Evolutionary conservation across 2,329 filamentous ascomycete genomes (phyloP), one percentile per base, ranked within the genome.

Genomic region (Aspergillus sp.): DNA sequence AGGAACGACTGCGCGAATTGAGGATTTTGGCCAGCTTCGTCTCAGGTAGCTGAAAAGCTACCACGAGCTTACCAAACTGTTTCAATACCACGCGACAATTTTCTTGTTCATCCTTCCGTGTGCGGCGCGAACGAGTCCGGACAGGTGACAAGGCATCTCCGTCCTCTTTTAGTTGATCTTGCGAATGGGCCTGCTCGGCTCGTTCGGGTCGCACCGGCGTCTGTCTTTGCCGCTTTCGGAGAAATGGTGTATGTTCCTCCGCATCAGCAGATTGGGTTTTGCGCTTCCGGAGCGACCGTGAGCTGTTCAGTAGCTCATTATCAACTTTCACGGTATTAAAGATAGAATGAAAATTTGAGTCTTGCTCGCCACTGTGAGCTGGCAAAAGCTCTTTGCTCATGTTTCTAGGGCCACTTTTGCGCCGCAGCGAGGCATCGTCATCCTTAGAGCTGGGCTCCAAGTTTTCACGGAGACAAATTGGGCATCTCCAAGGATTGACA

Each of bases 281-380:
- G 54, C 93, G 86, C 76, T 96, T 96, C 59, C 93, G 84, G 59
- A 96, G 78, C 33, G 90, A 84, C 53, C 91, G 87, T 8, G 90
- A 87, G 46, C 88, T 90, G 73, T 93, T 89, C 77, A 89, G 81
- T 7, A 88, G 82, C 67, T 91, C 89, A 61, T 89, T 88, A 53
- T 89, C 85, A 54, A 90, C 80, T 39, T 90, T 87, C 11, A 90
- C 77, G 56, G 87, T 87, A 64, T 89, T 89, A 73, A 92, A 92
- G 27, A 91, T 85, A 0, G 90, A 92, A 73, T 91, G 89, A 15
- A 90, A 90, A 60, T 87, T 87, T 15, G 87, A 83, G 60, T 85
- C 87, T 60, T 84, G 80, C 7, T 82, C 76, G 41, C 87, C 87
- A 57, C 85, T 82, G 55, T 87, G 85, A 31, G 87, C 82, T 60